Base-by-base conservation (phyloP, 805 yeast species). In the Saturnispora saitoi region DNA sequence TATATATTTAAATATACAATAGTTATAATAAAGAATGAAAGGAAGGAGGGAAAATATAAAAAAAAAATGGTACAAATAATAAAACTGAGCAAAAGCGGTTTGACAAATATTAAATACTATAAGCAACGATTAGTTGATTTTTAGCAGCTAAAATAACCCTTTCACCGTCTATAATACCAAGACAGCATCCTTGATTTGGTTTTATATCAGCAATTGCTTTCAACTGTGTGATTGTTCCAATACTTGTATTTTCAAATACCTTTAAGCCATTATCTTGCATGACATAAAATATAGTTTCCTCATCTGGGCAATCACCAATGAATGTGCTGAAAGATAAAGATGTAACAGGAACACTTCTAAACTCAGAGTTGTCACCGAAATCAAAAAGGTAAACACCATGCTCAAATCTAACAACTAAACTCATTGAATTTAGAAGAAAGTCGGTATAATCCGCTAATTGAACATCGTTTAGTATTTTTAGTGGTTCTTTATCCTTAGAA, bases 341-440 rank as follows among this genome's bases (percentile, higher is more conserved):
- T 14, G 32, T 32, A 12, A 43, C 10, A 17, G 59, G 58, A 44
- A 61, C 51, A 19, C 47, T 51, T 42, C 56, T 56, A 38, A 60
- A 55, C 9, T 54, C 47, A 5, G 56, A 38, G 11, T 49, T 30
- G 37, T 58, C 56, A 15, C 44, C 43, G 19, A 57, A 56, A 38
- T 55, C 56, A 48, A 59, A 48, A 14, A 51, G 22, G 42, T 53
- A 54, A 8, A 58, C 31, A 4, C 62, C 61, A 30, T 54, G 49
- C 2, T 49, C 29, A 19, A 54, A 47, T 5, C 57, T 49, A 4
- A 62, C 38, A 10, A 60, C 32, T n/a, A 61, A 41, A 32, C 51
- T 51, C 28, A 30, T 48, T 1, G 63, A 48, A 2, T 61, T 59
- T 29, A 62, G 29, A n/a, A 55, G 37, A 45, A 54, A 54, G 10